Conservation (phyloP, 331 rosid species). For the Quercus lobata region DNA sequence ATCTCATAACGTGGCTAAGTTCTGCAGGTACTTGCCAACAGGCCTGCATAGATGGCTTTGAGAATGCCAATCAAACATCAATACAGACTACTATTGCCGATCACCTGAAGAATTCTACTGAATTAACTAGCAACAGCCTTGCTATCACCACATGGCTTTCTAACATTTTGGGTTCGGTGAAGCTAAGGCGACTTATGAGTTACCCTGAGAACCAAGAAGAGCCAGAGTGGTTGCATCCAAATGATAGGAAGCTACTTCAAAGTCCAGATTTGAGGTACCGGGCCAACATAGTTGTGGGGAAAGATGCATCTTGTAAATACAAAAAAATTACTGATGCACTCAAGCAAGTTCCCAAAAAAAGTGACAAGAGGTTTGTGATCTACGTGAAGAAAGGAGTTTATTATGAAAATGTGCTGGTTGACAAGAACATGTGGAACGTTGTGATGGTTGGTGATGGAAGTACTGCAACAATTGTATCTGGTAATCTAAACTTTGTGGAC, state of each 20-base stretch:
- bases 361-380: slow-evolving; percentile 56
- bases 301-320: slow-evolving; percentile 54
- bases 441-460: slow-evolving; percentile 81
- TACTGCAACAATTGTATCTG: slow-evolving; percentile 54
- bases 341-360: slow-evolving; percentile 42
- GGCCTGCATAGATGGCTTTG: slow-evolving; percentile 64
- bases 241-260: slow-evolving; percentile 43
- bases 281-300: slow-evolving; percentile 60
- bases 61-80: slow-evolving; percentile 28
- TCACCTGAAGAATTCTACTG: slow-evolving; percentile 53
- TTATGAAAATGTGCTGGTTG: slow-evolving; percentile 61
- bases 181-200: slow-evolving; percentile 50
- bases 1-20: slow-evolving; percentile 74
- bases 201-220: not conserved
- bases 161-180: slow-evolving; percentile 37
- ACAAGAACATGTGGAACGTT: slow-evolving; percentile 70
- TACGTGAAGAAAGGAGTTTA: slow-evolving; percentile 75
- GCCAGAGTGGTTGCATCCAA: slow-evolving; percentile 49
- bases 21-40: slow-evolving; percentile 71
- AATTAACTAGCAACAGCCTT: slow-evolving; percentile 67
- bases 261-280: slow-evolving; percentile 32
- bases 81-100: not conserved
- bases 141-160: slow-evolving; percentile 65
- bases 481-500: slow-evolving; percentile 53
- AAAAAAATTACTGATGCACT: slow-evolving; percentile 55